phyloP scores from a whole-genome alignment of 1,139 yeast species.

The Candida labiduridarum region DNA sequence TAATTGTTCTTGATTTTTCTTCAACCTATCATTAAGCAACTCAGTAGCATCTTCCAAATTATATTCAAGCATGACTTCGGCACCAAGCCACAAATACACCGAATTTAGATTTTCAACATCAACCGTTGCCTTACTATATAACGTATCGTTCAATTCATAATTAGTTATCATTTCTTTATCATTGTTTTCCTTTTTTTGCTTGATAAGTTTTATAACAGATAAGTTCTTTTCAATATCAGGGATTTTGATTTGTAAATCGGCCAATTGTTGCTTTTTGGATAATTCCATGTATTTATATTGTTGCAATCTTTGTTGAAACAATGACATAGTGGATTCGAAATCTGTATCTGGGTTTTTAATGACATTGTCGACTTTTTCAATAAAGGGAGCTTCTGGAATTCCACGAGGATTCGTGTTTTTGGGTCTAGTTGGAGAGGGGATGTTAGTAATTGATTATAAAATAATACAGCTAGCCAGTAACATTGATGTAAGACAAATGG shows the following conservation, averaged over 20 bases:
- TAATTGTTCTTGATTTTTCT: conserved; percentile 62
- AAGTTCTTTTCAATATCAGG: conserved; percentile 90
- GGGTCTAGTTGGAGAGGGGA: conserved; percentile 33
- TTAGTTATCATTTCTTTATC: conserved; percentile 58
- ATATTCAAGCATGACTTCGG: conserved; percentile 96
- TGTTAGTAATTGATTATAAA: conserved; percentile 8
- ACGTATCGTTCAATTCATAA: conserved; percentile 90
- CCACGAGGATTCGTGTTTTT: conserved; percentile 81
- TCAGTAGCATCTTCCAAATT: conserved; percentile 85
- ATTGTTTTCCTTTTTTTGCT: conserved; percentile 44
- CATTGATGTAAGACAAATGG: neutral
- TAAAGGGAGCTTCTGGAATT: conserved; percentile 94
- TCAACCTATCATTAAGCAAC: conserved; percentile 64
- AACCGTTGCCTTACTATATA: conserved; percentile 80
- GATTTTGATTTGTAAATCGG: conserved; percentile 69
- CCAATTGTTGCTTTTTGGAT: conserved; percentile 70
- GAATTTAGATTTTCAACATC: conserved; percentile 46
- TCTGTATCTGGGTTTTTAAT: conserved; percentile 67
- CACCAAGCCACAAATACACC: conserved; percentile 94
- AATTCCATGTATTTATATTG: conserved; percentile 87
- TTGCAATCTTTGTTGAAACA: conserved; percentile 79
- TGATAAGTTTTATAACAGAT: conserved; percentile 66
- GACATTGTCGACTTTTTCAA: conserved; percentile 78
- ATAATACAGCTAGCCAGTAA: neutral
- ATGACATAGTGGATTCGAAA: conserved; percentile 65